Percentiles rank a stretch among this genome's conserved stretches.
These are phyloP conservation scores for Komagataella pastoris DNA, from an alignment of 805 yeast species.

Conservation along the genomic window DNA sequence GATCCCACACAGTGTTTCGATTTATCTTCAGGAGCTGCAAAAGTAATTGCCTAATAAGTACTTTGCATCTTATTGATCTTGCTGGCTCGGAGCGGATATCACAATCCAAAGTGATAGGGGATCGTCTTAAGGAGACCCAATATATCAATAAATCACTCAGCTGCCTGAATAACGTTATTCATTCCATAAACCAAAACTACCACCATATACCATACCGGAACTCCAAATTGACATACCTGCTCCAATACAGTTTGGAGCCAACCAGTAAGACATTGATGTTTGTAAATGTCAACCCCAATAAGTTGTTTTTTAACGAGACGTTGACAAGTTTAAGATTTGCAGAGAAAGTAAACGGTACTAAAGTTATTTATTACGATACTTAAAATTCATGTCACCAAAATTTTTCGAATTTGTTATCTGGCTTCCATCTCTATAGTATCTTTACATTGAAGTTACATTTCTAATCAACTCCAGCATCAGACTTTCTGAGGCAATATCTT, in stretches of 20 bases:
- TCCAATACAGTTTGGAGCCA: slow-evolving; percentile 78
- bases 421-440: too few relatives aligned
- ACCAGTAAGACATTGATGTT: slow-evolving; percentile 86
- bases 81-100: slow-evolving; percentile 89
- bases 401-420: background rate
- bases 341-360: slow-evolving; percentile 57
- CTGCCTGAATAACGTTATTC: slow-evolving; percentile 81
- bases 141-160: slow-evolving; percentile 82
- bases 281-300: slow-evolving; percentile 70
- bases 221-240: slow-evolving; percentile 66
- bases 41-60: slow-evolving; percentile 39
- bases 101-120: slow-evolving; percentile 68
- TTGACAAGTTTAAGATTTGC: slow-evolving; percentile 84
- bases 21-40: slow-evolving; percentile 51
- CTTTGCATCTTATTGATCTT: slow-evolving; percentile 71
- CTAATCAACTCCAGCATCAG: too few relatives aligned
- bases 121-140: slow-evolving; percentile 74
- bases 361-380: background rate
- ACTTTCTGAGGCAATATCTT: too few relatives aligned
- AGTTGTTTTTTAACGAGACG: slow-evolving; percentile 57
- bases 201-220: slow-evolving; percentile 55
- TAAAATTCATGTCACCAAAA: background rate
- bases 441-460: too few relatives aligned
- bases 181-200: slow-evolving; percentile 36
- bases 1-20: slow-evolving; percentile 73